Evolutionary conservation across 176 grass and related monocot genomes (phyloP).

Genomic region (Hordeum vulgare): DNA sequence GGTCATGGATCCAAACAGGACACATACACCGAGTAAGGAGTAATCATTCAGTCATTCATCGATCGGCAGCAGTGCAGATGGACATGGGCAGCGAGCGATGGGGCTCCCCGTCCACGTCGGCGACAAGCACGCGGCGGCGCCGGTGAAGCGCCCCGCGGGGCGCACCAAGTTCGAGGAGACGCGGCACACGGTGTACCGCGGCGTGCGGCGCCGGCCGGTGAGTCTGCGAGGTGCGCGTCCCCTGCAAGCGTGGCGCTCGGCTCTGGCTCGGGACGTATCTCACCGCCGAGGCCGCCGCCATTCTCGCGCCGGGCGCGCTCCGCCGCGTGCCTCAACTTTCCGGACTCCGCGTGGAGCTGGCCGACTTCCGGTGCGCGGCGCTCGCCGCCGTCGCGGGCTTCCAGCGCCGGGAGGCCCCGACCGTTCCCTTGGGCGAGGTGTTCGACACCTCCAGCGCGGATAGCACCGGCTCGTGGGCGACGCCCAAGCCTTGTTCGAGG

Average conservation of each 20-base stretch:
- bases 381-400: slow-evolving; percentile 16
- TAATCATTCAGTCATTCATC: no score
- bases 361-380: slow-evolving; percentile 18
- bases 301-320: slow-evolving; percentile 26
- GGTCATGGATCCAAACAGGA: no score
- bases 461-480: not conserved
- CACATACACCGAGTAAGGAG: no score
- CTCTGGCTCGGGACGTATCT: slow-evolving; percentile 72
- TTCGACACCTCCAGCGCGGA: not conserved
- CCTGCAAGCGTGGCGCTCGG: no score
- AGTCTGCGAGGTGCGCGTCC: no score
- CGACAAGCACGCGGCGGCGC: no score
- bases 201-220: slow-evolving; percentile 40
- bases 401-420: not conserved
- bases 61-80: not conserved
- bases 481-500: not conserved
- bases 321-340: slow-evolving; percentile 59
- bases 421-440: not conserved
- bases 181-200: slow-evolving; percentile 74
- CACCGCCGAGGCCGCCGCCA: slow-evolving; percentile 50
- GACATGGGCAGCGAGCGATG: slow-evolving; percentile 6
- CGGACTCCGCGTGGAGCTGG: slow-evolving; percentile 43
- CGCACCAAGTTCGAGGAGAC: slow-evolving; percentile 83
- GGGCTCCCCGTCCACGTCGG: not conserved
- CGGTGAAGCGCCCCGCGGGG: slow-evolving; percentile 51